A percentile compares a stretch with the other conserved stretches of the same genome.
These are phyloP conservation scores for Salicornia ramosissima DNA, from an alignment of 148 eudicot species.

Conservation along the genomic window DNA sequence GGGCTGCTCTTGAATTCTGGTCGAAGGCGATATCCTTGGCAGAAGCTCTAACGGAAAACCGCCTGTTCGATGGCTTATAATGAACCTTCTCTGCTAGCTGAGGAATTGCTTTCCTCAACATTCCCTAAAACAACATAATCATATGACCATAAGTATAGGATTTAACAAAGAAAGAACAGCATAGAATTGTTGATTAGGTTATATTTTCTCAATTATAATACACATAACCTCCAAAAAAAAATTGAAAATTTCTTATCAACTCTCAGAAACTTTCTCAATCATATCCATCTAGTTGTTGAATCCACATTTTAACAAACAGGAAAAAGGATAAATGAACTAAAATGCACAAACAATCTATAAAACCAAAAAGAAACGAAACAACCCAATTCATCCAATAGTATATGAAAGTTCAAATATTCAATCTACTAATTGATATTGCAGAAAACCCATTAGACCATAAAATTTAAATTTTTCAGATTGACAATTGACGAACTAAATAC, in stretches of 20 bases:
- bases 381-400: conserved; percentile 4
- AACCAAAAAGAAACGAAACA: not conserved
- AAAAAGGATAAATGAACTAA: not conserved
- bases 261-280: not conserved
- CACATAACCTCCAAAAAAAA: not conserved
- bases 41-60: conserved; percentile 63
- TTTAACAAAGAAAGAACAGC: not conserved
- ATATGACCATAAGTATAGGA: not conserved
- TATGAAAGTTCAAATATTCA: not conserved
- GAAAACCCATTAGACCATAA: not conserved
- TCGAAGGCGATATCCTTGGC: conserved; percentile 89
- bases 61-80: conserved; percentile 34
- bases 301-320: not conserved
- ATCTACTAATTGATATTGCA: not conserved
- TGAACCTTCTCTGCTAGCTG: conserved; percentile 51
- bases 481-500: not conserved
- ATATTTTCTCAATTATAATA: not conserved
- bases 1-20: conserved; percentile 71
- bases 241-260: not conserved
- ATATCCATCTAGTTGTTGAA: not conserved
- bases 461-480: not conserved
- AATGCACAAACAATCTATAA: not conserved
- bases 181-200: too few species aligned
- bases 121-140: conserved; percentile 36
- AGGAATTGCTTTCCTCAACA: conserved; percentile 48